These are phyloP conservation scores for Udeniomyces megalosporus DNA, from an alignment of 768 basidiomycete species.

Conservation along the genomic window DNA sequence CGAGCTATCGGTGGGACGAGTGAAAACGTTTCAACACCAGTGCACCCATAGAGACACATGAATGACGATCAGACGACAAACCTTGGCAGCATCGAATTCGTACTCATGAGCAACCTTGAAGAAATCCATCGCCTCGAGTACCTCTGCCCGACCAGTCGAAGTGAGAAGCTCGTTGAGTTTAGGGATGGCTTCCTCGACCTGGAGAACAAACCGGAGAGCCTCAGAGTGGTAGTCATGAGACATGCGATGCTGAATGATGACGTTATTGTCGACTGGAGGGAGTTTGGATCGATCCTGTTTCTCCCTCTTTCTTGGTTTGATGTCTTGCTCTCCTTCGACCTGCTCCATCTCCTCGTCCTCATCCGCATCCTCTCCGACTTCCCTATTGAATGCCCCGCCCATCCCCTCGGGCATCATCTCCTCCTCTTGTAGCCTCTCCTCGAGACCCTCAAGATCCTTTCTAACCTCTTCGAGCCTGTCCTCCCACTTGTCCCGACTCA, in stretches of 20 bases:
- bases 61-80: constrained; percentile 22
- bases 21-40: background rate
- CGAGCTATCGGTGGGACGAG: constrained; percentile 37
- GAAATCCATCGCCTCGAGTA: constrained; percentile 45
- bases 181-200: constrained; percentile 51
- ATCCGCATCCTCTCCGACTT: constrained; percentile 31
- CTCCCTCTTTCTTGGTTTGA: constrained; percentile 17
- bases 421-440: constrained; percentile 33
- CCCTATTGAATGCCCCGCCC: background rate
- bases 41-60: no score
- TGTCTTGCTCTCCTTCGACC: constrained; percentile 20
- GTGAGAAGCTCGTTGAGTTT: constrained; percentile 62
- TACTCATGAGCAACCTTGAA: constrained; percentile 71
- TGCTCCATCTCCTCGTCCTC: constrained; percentile 24
- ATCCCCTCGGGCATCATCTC: constrained; percentile 30
- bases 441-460: constrained; percentile 52
- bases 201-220: constrained; percentile 63
- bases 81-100: constrained; percentile 59
- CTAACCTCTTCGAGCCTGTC: constrained; percentile 47
- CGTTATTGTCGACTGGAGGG: constrained; percentile 45
- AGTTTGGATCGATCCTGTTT: constrained; percentile 29
- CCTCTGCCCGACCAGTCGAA: constrained; percentile 42
- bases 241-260: constrained; percentile 50
- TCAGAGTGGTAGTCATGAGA: constrained; percentile 76
- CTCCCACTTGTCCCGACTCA: constrained; percentile 59